Conservation (phyloP, 176 grass and related monocot species). For the Ensete ventricosum region DNA sequence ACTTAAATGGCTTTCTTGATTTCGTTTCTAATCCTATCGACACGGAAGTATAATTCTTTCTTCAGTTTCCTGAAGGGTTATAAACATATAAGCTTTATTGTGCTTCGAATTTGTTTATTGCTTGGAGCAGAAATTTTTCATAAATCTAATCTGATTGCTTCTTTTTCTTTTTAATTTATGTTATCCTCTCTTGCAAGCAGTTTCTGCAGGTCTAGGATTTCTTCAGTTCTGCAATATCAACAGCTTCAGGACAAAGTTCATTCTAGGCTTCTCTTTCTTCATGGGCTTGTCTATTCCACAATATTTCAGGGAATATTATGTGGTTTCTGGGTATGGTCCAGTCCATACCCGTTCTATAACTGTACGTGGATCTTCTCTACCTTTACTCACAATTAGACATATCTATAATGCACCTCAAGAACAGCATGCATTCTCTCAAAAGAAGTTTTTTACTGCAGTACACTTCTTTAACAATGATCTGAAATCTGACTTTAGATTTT, state of each 20-base stretch:
- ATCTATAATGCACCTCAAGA: too few species aligned
- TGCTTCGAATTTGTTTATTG: background rate
- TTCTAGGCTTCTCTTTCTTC: constrained; percentile 65
- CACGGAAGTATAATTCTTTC: too few species aligned
- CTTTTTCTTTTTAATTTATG: background rate
- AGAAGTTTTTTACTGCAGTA: too few species aligned
- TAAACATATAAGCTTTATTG: background rate
- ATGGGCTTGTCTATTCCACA: constrained; percentile 84
- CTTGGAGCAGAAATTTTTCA: too few species aligned
- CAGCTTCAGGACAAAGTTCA: constrained; percentile 76
- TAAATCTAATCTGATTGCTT: background rate
- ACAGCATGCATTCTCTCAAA: too few species aligned
- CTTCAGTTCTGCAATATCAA: constrained; percentile 97
- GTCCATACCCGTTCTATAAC: constrained; percentile 48
- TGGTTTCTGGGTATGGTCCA: constrained; percentile 61
- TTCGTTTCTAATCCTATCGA: background rate
- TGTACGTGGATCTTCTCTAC: constrained; percentile 25
- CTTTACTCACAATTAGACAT: too few species aligned
- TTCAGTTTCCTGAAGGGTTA: too few species aligned
- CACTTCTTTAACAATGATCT: too few species aligned
- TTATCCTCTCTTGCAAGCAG: constrained; percentile 21
- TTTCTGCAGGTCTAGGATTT: constrained; percentile 63
- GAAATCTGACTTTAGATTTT: too few species aligned
- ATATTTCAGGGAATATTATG: constrained; percentile 59
- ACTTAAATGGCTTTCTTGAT: background rate